Percentiles rank a stretch among this genome's conserved stretches.
Evolutionary conservation across 2,329 filamentous ascomycete genomes (phyloP).

Genomic region (Metarhizium sp.): DNA sequence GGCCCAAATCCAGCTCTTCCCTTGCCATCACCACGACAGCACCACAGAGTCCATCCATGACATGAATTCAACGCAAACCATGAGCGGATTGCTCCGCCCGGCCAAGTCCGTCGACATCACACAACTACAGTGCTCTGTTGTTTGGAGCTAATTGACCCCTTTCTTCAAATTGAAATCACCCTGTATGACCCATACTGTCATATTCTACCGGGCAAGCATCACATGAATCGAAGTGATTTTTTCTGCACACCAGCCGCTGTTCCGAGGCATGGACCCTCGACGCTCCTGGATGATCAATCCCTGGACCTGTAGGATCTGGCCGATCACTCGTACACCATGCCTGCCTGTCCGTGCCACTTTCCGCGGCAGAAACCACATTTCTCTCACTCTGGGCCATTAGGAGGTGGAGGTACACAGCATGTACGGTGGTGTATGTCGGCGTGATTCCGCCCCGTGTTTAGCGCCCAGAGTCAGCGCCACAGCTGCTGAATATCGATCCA

Average conservation of each 20-base stretch:
- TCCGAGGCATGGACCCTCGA: neutral
- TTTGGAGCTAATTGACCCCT: neutral
- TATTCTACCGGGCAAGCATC: neutral
- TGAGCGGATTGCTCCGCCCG: neutral
- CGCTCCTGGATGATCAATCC: neutral
- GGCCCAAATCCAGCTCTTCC: neutral
- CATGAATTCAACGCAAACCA: neutral
- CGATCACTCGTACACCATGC: neutral
- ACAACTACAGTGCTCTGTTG: neutral
- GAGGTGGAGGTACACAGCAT: neutral
- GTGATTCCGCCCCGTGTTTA: neutral
- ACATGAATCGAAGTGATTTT: neutral
- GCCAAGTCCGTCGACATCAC: neutral
- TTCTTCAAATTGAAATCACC: neutral
- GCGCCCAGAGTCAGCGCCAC: neutral
- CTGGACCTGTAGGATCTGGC: conserved; percentile 1
- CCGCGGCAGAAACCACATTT: neutral
- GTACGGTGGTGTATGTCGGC: neutral
- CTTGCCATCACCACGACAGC: neutral
- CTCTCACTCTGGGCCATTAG: neutral
- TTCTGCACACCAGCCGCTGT: neutral
- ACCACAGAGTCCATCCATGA: neutral
- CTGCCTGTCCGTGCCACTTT: neutral
- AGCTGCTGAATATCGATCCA: neutral
- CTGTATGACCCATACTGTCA: neutral